Percentiles rank a stretch among this genome's conserved stretches.
These are phyloP conservation scores for Anthracocystis panici-leucophaei DNA, from an alignment of 1,284 basidiomycete species.

Conservation along the genomic window DNA sequence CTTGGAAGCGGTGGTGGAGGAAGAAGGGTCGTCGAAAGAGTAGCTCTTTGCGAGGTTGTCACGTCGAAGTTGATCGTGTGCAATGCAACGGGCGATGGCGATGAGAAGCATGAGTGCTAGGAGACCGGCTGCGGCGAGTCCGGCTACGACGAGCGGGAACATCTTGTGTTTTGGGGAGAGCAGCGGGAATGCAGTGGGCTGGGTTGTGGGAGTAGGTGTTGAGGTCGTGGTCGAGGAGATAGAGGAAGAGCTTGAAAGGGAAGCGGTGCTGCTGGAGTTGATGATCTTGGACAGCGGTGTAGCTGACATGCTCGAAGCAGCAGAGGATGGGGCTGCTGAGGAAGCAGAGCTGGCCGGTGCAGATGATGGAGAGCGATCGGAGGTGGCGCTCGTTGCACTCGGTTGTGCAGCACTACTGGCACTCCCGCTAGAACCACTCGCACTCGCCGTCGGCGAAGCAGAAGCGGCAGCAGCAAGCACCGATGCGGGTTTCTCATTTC, in stretches of 20 bases:
- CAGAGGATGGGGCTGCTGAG: neutral
- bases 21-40: constrained; percentile 14
- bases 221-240: neutral
- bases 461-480: constrained; percentile 18
- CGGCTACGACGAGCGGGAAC: constrained; percentile 51
- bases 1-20: neutral
- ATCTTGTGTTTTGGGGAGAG: constrained; percentile 43
- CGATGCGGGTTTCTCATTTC: constrained; percentile 19
- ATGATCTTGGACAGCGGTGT: constrained; percentile 14
- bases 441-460: neutral
- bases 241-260: constrained; percentile 3
- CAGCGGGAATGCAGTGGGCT: neutral
- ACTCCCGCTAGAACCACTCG: neutral
- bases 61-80: constrained; percentile 36
- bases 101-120: constrained; percentile 50
- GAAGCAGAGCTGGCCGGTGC: neutral
- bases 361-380: constrained; percentile 8
- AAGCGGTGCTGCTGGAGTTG: constrained; percentile 4
- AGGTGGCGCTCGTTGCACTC: neutral
- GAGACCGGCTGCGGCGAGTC: constrained; percentile 26
- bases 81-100: constrained; percentile 34
- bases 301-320: neutral
- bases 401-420: constrained; percentile 1
- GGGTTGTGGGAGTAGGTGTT: neutral
- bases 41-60: constrained; percentile 32